Conservation (phyloP, 495 filamentous ascomycete species). For the Talaromyces proteolyticus region DNA sequence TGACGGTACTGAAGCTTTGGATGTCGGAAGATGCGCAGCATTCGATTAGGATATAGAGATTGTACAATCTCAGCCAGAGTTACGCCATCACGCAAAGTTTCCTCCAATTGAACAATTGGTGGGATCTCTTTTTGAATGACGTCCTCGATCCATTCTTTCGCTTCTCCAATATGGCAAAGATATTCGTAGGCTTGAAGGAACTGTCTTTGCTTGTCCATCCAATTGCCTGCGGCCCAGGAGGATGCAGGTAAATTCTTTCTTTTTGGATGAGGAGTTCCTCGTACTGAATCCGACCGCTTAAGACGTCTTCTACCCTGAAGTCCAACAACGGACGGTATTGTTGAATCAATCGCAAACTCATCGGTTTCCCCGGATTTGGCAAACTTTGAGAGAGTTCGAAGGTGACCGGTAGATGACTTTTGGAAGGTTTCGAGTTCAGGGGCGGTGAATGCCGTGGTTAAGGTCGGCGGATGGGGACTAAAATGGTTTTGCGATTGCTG, state of each 20-base stretch:
- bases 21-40: conserved; percentile 76
- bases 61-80: conserved; percentile 96
- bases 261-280: conserved; percentile 36
- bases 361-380: conserved; percentile 68
- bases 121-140: conserved; percentile 85
- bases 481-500: conserved; percentile 32
- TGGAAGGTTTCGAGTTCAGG: conserved; percentile 75
- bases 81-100: conserved; percentile 87
- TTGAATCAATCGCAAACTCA: conserved; percentile 70
- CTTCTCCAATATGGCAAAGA: conserved; percentile 97
- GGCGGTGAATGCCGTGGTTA: conserved; percentile 45
- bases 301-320: conserved; percentile 77
- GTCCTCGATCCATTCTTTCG: conserved; percentile 98
- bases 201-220: conserved; percentile 98
- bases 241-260: conserved; percentile 39
- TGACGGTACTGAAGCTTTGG: conserved; percentile 87
- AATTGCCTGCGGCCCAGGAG: conserved; percentile 81
- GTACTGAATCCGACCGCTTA: conserved; percentile 64
- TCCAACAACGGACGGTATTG: conserved; percentile 78
- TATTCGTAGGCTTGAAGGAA: conserved; percentile 98
- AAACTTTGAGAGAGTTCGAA: conserved; percentile 83
- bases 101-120: conserved; percentile 92
- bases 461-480: conserved; percentile 33
- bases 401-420: conserved; percentile 79
- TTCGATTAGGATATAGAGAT: conserved; percentile 69